Percentiles rank a stretch among this genome's conserved stretches.
Evolutionary conservation across 345 rosid species (phyloP).

Genomic region (Citrus trifoliata): DNA sequence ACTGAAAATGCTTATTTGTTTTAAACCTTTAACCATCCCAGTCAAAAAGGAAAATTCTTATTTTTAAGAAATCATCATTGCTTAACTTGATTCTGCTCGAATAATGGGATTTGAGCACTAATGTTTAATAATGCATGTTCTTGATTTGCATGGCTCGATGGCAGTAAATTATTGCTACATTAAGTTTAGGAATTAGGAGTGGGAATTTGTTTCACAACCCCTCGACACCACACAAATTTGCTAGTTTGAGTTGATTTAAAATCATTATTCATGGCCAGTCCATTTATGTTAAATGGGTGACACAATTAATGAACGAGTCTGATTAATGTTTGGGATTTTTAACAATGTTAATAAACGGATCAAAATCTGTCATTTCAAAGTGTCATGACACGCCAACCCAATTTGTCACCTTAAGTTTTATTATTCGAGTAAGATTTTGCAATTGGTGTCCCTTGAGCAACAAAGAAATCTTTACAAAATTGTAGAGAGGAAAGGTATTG

Average conservation of each 20-base stretch:
- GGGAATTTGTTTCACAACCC: too few species aligned
- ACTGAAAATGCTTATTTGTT: constrained; percentile 15
- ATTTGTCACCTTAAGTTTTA: not conserved
- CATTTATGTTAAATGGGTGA: too few species aligned
- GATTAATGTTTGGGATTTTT: too few species aligned
- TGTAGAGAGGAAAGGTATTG: not conserved
- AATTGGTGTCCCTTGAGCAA: not conserved
- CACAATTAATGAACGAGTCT: too few species aligned
- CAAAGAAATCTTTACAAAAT: not conserved
- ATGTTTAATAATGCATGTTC: not conserved
- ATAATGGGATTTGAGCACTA: constrained; percentile 18
- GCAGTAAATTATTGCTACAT: not conserved
- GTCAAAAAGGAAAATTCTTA: not conserved
- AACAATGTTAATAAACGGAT: too few species aligned
- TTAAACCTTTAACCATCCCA: constrained; percentile 4
- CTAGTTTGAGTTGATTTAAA: too few species aligned
- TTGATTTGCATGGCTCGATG: not conserved
- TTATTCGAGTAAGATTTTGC: not conserved
- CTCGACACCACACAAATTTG: too few species aligned
- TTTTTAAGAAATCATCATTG: constrained; percentile 17
- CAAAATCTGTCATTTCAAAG: too few species aligned
- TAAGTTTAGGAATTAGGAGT: not conserved
- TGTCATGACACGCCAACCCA: too few species aligned
- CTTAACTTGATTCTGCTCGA: constrained; percentile 15
- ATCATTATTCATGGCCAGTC: too few species aligned